Conservation (phyloP, 176 grass and related monocot species). For the Leersia perrieri region DNA sequence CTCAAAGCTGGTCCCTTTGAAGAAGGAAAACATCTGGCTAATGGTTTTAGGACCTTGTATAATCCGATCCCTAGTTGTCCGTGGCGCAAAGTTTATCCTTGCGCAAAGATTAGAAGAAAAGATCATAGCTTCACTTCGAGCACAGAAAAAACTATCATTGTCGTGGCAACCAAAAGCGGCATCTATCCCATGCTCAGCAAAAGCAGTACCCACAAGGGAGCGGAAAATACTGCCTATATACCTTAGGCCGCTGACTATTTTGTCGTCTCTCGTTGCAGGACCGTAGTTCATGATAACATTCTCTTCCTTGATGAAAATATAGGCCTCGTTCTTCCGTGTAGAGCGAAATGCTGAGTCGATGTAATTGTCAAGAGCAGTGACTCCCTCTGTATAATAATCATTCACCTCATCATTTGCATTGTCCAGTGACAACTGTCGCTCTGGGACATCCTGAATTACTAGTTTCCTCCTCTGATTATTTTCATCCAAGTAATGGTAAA, state of each 20-base stretch:
- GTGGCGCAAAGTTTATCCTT: not conserved
- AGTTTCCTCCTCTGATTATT: not conserved
- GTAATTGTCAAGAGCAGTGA: not conserved
- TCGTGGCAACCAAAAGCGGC: not conserved
- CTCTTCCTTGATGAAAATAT: not conserved
- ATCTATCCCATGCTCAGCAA: not conserved
- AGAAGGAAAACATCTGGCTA: slow-evolving; percentile 1
- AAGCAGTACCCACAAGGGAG: not conserved
- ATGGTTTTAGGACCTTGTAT: not conserved
- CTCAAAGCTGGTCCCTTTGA: not conserved
- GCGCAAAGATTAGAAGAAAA: not conserved
- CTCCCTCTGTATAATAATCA: not conserved
- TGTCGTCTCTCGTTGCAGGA: not conserved
- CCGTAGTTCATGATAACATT: not conserved
- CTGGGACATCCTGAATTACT: not conserved
- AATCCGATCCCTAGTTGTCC: not conserved
- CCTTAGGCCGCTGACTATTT: not conserved
- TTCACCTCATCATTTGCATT: not conserved
- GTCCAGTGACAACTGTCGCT: not conserved
- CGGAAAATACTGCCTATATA: not conserved
- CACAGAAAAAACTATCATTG: too few relatives aligned
- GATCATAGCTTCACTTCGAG: not conserved
- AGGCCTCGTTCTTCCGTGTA: not conserved
- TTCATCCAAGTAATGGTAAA: not conserved
- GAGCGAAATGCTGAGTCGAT: not conserved